Conservation (phyloP, 225 moss, liverwort and hornwort genomes). For the Rhytidiadelphus loreus region DNA sequence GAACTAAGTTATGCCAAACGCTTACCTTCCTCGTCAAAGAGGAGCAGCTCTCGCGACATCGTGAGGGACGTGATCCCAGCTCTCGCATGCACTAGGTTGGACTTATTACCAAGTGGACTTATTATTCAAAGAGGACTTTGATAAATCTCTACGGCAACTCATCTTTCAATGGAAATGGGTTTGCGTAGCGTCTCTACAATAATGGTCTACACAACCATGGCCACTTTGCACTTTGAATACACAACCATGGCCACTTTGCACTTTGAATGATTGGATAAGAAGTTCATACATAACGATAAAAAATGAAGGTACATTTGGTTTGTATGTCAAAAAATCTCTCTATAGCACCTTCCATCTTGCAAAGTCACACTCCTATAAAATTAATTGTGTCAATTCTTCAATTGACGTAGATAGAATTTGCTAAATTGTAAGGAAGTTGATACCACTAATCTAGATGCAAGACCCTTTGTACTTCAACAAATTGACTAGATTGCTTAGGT, state of each 20-base stretch:
- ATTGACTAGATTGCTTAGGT: too few species aligned
- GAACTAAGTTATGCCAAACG: not conserved
- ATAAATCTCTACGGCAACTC: not conserved
- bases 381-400: not conserved
- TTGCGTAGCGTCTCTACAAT: not conserved
- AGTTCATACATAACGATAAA: not conserved
- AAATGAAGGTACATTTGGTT: not conserved
- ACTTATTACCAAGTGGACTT: not conserved
- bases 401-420: accelerated
- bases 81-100: not conserved
- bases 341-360: accelerated
- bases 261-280: not conserved
- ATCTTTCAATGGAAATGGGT: not conserved
- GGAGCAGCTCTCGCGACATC: not conserved
- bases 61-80: not conserved
- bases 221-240: too few species aligned
- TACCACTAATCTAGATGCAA: accelerated
- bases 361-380: not conserved
- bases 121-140: not conserved
- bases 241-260: too few species aligned
- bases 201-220: not conserved
- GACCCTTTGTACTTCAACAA: accelerated
- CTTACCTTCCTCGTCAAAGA: not conserved
- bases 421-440: not conserved
- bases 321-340: not conserved